A percentile compares a stretch with the other conserved stretches of the same genome.
Conservation (phyloP, 2,329 filamentous ascomycete species). For the Phoma sp. region DNA sequence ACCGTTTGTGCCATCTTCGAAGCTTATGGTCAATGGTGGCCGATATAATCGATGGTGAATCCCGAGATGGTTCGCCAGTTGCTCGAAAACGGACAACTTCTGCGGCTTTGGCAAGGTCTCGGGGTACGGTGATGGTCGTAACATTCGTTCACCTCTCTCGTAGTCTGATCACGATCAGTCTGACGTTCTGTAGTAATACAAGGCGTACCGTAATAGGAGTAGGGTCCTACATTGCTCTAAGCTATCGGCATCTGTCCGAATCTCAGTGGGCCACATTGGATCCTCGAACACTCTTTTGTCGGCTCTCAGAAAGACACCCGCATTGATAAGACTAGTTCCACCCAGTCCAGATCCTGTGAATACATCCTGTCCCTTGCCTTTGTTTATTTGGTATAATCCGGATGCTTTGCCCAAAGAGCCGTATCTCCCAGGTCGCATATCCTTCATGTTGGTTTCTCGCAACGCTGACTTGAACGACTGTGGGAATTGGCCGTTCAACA, state of each 20-base stretch:
- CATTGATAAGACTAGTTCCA: constrained; percentile 17
- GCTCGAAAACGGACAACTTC: not conserved
- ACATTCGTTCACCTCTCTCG: not conserved
- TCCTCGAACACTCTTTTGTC: constrained; percentile 61
- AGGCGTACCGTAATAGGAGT: not conserved
- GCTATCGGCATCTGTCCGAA: constrained; percentile 55
- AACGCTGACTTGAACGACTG: constrained; percentile 54
- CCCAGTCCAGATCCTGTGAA: constrained; percentile 62
- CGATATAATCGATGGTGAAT: constrained; percentile 61
- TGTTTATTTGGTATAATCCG: constrained; percentile 67
- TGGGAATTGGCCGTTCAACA: constrained; percentile 70
- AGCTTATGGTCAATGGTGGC: constrained; percentile 68
- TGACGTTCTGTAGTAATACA: not conserved
- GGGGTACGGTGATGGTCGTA: not conserved
- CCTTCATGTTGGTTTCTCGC: constrained; percentile 22
- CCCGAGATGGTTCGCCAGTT: not conserved
- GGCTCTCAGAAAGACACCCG: constrained; percentile 60
- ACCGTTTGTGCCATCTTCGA: constrained; percentile 65
- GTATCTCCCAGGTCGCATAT: constrained; percentile 28
- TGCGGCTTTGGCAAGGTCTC: not conserved
- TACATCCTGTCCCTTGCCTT: constrained; percentile 69
- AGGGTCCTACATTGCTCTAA: constrained; percentile 29
- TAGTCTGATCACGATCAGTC: not conserved
- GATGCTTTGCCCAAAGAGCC: constrained; percentile 61
- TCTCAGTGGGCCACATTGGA: constrained; percentile 65